Percentiles rank a stretch among this genome's conserved stretches.
phyloP scores from a whole-genome alignment of 106 monocot genomes.

The Allium fistulosum region DNA sequence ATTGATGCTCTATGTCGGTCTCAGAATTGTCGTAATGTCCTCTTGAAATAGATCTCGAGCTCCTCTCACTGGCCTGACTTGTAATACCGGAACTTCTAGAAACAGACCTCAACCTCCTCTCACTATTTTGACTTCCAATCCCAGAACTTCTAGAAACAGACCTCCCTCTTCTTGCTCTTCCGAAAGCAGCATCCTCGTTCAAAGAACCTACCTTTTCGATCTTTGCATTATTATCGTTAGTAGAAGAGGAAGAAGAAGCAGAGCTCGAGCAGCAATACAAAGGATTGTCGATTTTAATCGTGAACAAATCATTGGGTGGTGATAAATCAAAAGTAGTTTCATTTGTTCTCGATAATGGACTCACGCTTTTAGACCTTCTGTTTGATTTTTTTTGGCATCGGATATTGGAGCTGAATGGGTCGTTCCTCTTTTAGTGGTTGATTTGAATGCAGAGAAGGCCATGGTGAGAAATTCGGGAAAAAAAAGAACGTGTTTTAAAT shows the following conservation, averaged over 20 bases:
- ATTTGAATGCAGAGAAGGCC: conserved; percentile 6
- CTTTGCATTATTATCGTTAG: neutral
- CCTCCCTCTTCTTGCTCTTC: conserved; percentile 3
- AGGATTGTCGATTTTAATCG: conserved; percentile 5
- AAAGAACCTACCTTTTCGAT: neutral
- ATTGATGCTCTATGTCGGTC: conserved; percentile 18
- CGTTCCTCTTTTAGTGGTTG: conserved; percentile 1
- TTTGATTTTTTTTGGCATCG: neutral
- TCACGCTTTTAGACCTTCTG: conserved; percentile 5
- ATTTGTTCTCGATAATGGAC: neutral
- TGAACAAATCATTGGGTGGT: neutral
- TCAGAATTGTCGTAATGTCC: too few relatives aligned
- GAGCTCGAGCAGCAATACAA: conserved; percentile 3
- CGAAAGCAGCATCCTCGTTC: neutral
- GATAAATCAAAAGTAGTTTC: neutral
- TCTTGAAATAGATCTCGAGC: too few relatives aligned
- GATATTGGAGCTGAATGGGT: neutral
- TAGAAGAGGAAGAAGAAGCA: conserved; percentile 2
- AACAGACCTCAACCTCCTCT: neutral
- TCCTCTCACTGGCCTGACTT: too few relatives aligned
- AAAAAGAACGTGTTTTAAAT: neutral
- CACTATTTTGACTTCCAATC: neutral
- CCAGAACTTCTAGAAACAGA: conserved; percentile 2
- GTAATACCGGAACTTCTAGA: neutral
- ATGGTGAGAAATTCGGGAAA: neutral